phyloP scores from a whole-genome alignment of 371 early-diverging fungal genomes.

The Syncephalastrum monosporum region DNA sequence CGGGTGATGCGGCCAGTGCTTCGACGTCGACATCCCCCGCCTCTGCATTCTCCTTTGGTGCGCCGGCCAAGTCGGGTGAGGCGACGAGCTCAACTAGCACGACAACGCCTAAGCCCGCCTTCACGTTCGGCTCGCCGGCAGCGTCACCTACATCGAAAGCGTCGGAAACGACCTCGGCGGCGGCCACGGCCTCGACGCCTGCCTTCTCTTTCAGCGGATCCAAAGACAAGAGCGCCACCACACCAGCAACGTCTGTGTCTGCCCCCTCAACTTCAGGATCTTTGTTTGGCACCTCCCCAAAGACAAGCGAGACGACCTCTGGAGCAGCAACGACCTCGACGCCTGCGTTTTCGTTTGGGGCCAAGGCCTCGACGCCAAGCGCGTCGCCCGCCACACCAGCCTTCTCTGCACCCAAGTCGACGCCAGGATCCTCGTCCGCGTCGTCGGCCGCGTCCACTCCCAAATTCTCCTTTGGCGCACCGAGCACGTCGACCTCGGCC shows the following conservation, averaged over 20 bases:
- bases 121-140: conserved; percentile 3
- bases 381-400: background rate
- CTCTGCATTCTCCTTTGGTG: conserved; percentile 6
- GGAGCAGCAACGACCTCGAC: background rate
- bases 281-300: background rate
- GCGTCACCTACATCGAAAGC: no score
- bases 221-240: background rate
- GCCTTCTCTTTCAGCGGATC: background rate
- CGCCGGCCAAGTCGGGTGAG: background rate
- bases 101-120: background rate
- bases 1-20: no score
- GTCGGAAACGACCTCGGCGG: no score
- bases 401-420: conserved; percentile 2
- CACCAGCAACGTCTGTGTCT: background rate
- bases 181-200: background rate
- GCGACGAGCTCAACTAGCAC: background rate
- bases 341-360: background rate
- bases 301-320: no score
- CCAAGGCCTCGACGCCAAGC: background rate
- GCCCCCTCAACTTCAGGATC: background rate
- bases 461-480: conserved; percentile 16
- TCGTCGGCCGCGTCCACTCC: conserved; percentile 1
- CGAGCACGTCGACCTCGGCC: background rate
- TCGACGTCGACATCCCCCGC: no score
- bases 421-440: background rate